These are phyloP conservation scores for Arthrobotrys pseudoclavata DNA, from an alignment of 2,329 filamentous ascomycete species.

Conservation along the genomic window DNA sequence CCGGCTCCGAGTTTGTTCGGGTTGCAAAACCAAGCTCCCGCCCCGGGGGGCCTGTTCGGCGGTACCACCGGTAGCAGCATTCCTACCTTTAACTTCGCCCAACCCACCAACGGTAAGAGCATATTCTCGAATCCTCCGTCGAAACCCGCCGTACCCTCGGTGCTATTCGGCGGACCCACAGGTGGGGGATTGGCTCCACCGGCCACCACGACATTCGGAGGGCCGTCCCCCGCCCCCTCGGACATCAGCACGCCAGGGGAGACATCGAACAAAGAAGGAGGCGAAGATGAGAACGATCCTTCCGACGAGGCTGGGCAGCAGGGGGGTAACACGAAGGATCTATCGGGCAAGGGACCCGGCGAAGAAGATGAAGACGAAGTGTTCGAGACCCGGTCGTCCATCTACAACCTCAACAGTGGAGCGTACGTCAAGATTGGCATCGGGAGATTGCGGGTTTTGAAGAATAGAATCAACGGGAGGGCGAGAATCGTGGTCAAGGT, in stretches of 20 bases:
- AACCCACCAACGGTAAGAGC: constrained; percentile 48
- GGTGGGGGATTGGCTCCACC: constrained; percentile 46
- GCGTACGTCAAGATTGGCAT: constrained; percentile 61
- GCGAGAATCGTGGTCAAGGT: constrained; percentile 62
- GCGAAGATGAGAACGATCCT: constrained; percentile 61
- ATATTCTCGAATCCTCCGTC: constrained; percentile 58
- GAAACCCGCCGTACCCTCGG: constrained; percentile 33
- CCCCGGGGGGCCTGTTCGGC: constrained; percentile 36
- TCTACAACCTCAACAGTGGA: constrained; percentile 61
- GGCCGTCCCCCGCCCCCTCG: constrained; percentile 49
- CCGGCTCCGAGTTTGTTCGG: constrained; percentile 25
- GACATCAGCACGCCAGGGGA: constrained; percentile 59
- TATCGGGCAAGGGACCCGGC: constrained; percentile 62
- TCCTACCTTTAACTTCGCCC: constrained; percentile 48
- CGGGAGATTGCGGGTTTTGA: constrained; percentile 62
- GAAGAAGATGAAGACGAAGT: constrained; percentile 63
- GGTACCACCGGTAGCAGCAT: constrained; percentile 20
- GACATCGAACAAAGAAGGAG: constrained; percentile 60
- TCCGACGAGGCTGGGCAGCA: constrained; percentile 59
- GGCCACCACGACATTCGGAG: constrained; percentile 49
- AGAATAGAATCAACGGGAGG: constrained; percentile 62
- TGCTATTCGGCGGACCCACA: constrained; percentile 35
- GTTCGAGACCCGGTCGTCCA: constrained; percentile 61
- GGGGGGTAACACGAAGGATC: constrained; percentile 53
- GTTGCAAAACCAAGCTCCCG: neutral